Base-by-base conservation (phyloP, 495 filamentous ascomycete species). In the Sordaria brevicollis region DNA sequence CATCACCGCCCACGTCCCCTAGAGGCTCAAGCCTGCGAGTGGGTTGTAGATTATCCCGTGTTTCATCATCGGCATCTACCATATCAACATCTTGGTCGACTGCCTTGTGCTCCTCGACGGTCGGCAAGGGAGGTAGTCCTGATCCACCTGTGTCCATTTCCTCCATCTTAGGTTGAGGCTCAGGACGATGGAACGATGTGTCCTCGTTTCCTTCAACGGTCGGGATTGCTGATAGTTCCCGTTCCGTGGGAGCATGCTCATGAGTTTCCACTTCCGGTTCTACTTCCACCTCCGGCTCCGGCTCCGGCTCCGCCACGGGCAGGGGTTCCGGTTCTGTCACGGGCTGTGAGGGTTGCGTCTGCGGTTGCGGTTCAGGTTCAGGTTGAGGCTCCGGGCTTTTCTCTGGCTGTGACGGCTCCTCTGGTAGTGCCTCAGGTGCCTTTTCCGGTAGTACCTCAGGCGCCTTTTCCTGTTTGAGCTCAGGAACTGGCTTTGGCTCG, bases 21-120 rank as follows among this genome's bases (percentile, higher is more conserved):
- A 66, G 39, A 31, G 72, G 68, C 82, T 79, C 86, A 81, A 90
- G 36, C 74, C 74, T 73, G 79, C 85, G 80, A 83, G 89, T 34
- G 76, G 73, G 21, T 71, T 69, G 71, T 17, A 41, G 80, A 71
- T 74, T 83, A 86, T 66, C 81, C 76, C 41, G 70, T 1, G 71
- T 35, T 33, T 83, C 77, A 34, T 31, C 49, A 31, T 83, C 76
- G 0, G 81, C 79, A 6, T 86, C 82, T 43, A 85, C 74, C 81
- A 83, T 82, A n/a, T 78, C 76, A 8, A 79, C 73, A 68, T 81
- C 68, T 76, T 77, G 71, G 67, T 75, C 66, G 43, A 31, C 35
- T 11, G 68, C 66, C 29, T 76, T 76, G 10, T 71, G 34, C 13
- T 80, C 74, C 19, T 78, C 69, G 49, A 76, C 49, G 1, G 68